A percentile compares a stretch with the other conserved stretches of the same genome.
phyloP scores from a whole-genome alignment of 345 rosid genomes.

The Citropsis articulata region DNA sequence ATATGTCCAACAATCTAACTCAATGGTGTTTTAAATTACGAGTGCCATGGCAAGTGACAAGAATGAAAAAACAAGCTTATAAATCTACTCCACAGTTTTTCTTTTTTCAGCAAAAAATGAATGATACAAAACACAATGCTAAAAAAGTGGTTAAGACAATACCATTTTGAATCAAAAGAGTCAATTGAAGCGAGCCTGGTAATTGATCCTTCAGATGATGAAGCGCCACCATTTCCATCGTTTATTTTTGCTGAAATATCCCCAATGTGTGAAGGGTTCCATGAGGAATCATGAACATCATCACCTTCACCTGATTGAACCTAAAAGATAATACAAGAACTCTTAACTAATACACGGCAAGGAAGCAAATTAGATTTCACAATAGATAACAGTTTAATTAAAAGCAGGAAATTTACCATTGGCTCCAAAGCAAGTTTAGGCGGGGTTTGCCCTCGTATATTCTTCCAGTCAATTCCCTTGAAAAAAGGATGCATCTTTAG shows the following conservation, averaged over 20 bases:
- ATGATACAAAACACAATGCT: not conserved
- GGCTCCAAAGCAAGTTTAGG: conserved; percentile 78
- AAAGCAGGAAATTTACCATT: conserved; percentile 35
- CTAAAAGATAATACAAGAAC: conserved; percentile 28
- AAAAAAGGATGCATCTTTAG: conserved; percentile 93
- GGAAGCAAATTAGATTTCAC: conserved; percentile 8
- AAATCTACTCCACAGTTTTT: not conserved
- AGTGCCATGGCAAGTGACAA: not conserved
- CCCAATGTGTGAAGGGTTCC: conserved; percentile 76
- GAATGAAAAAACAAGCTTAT: not conserved
- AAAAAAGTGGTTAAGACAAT: conserved; percentile 28
- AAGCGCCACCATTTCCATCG: conserved; percentile 49
- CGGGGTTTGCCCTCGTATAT: conserved; percentile 67
- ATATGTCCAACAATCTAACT: not conserved
- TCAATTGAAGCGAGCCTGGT: conserved; percentile 97
- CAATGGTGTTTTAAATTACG: not conserved
- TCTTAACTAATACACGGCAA: not conserved
- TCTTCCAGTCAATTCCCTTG: conserved; percentile 78
- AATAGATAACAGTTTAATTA: not conserved
- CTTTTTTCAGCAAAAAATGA: not conserved
- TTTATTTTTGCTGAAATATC: conserved; percentile 50
- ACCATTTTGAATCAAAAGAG: conserved; percentile 99
- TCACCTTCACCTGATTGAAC: conserved; percentile 58
- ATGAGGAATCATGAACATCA: conserved; percentile 52
- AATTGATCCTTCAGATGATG: conserved; percentile 61